Base-by-base conservation (phyloP, 2,329 filamentous ascomycete genomes). In the Trichoderma sp. region DNA sequence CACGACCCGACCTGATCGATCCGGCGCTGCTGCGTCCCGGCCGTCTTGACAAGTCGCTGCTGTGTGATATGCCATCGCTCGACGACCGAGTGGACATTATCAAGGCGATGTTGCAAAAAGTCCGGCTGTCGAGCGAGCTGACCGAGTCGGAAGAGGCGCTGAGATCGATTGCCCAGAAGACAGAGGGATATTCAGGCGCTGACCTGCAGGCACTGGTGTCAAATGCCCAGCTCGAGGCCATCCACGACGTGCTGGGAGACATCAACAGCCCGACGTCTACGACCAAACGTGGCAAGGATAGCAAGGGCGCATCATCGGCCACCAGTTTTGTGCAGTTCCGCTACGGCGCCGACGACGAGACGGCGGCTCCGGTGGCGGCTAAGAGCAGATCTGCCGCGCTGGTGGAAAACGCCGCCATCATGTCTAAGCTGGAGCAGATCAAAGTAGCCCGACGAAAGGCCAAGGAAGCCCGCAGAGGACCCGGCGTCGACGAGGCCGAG, bases 171-270 rank as follows among this genome's bases (percentile, higher is more conserved):
- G 95, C 94, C 0, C 85, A 84, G 17, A 86, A 89, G 17, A 98
- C 95, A 0, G 92, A 96, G 72, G 96, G 96, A 11, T 98, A 97
- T 80, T 96, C 93, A 0, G 96, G 96, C 13, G 96, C 96, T 1
- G 96, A 99, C 82, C 85, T 99, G 4, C 96, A 99, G 80, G 96
- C 95, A 0, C 88, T 99, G 7, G 91, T 98, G 57, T 98, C 97
- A 77, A 99, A 99, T 76, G 95, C 96, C 0, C 96, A 99, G 80
- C 87, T 99, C 6, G 95, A 98, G 83, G 96, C 96, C 32, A 98
- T 99, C 74, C 96, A 99, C 79, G 95, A 98, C 75, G 90, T 97
- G 3, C 88, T 99, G 0, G 67, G 67, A n/a, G 91, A 82, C 58
- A 77, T 79, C 5, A 90, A 68, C 89, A 91, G 74, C 6, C 75